Evolutionary conservation across 2,329 filamentous ascomycete species (phyloP).

Genomic region (Pseudocercospora musae): DNA sequence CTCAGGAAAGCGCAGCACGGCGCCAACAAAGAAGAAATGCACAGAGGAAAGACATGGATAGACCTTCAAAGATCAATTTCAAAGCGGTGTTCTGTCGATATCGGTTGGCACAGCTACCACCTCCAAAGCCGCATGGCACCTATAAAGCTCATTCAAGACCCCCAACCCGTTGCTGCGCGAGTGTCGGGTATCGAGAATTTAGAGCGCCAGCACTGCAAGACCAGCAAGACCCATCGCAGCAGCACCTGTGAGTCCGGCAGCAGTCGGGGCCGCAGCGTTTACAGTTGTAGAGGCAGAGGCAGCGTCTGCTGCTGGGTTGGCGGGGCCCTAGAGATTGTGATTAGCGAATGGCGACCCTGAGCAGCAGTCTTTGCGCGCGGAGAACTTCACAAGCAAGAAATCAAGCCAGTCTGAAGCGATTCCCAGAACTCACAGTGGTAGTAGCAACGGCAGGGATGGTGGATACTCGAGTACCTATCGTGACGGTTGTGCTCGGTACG

Average conservation of each 20-base stretch:
- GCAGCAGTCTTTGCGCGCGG: too few relatives aligned
- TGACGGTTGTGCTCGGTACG: not conserved
- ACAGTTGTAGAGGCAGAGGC: not conserved
- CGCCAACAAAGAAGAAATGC: not conserved
- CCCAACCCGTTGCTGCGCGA: too few relatives aligned
- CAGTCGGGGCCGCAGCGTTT: not conserved
- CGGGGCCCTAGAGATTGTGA: too few relatives aligned
- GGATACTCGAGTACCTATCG: not conserved
- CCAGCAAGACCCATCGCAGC: not conserved
- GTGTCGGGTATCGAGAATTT: too few relatives aligned
- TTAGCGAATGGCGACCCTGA: too few relatives aligned
- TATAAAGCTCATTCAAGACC: too few relatives aligned
- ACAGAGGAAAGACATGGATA: not conserved
- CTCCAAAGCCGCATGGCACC: too few relatives aligned
- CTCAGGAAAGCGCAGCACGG: not conserved
- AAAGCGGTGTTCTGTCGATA: too few relatives aligned
- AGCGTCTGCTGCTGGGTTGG: not conserved
- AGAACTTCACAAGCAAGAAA: too few relatives aligned
- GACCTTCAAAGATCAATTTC: too few relatives aligned
- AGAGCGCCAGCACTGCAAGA: not conserved
- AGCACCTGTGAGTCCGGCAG: not conserved
- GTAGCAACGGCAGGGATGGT: not conserved
- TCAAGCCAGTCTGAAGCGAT: not conserved
- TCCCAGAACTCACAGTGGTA: not conserved
- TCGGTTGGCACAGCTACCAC: too few relatives aligned